Conservation (phyloP, 1,284 basidiomycete genomes). For the Papiliotrema terrestris region DNA sequence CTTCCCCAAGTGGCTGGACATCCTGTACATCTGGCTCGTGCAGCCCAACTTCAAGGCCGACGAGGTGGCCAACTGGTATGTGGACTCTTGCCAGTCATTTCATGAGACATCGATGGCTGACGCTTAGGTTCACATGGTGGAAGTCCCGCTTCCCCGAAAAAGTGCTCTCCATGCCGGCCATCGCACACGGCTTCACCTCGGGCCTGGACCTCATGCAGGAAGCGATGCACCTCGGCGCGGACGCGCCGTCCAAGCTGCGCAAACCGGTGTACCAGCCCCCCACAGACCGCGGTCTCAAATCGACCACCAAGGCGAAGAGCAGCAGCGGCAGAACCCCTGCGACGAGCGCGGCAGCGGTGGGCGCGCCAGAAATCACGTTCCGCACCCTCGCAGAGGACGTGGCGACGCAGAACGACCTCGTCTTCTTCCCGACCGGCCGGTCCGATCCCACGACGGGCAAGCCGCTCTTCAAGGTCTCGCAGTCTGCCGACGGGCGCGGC, state of each 20-base stretch:
- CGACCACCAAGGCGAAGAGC: neutral
- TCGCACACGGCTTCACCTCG: slow-evolving; percentile 73
- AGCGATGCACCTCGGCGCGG: slow-evolving; percentile 75
- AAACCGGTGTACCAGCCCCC: slow-evolving; percentile 59
- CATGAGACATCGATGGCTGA: neutral
- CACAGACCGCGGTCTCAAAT: slow-evolving; percentile 22
- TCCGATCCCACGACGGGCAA: slow-evolving; percentile 78
- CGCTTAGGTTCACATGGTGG: slow-evolving; percentile 67
- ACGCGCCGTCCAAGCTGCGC: slow-evolving; percentile 63
- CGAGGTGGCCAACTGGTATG: slow-evolving; percentile 89
- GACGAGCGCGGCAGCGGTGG: slow-evolving; percentile 7
- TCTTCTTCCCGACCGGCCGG: slow-evolving; percentile 80
- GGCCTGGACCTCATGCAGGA: slow-evolving; percentile 89
- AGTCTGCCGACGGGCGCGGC: slow-evolving; percentile 71
- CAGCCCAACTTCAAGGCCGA: slow-evolving; percentile 77
- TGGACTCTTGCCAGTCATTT: slow-evolving; percentile 5
- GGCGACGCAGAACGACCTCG: slow-evolving; percentile 73
- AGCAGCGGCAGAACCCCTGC: neutral
- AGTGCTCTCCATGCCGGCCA: slow-evolving; percentile 61
- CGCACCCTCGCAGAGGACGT: slow-evolving; percentile 83
- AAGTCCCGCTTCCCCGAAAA: slow-evolving; percentile 70
- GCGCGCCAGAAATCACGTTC: slow-evolving; percentile 69
- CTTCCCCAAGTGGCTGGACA: slow-evolving; percentile 92
- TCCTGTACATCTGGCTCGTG: slow-evolving; percentile 86
- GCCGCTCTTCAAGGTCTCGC: slow-evolving; percentile 78